phyloP scores from a whole-genome alignment of 192 early-diverging fungal genomes.

The Coemansia sp. region DNA sequence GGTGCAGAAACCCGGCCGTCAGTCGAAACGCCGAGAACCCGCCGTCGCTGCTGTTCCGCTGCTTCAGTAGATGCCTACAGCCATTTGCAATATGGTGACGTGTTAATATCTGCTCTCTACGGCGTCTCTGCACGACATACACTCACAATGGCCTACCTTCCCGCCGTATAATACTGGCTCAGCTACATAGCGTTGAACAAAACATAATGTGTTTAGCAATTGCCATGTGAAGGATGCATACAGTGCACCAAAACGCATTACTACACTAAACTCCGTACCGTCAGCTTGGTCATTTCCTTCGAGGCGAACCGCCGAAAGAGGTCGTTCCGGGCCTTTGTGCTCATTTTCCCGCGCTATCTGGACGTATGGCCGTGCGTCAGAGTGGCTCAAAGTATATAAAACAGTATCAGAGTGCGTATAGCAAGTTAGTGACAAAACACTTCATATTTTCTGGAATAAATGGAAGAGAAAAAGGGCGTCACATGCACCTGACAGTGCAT shows the following conservation, averaged over 20 bases:
- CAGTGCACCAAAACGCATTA: neutral
- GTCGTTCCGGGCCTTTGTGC: constrained; percentile 22
- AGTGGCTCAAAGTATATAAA: neutral
- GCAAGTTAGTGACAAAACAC: neutral
- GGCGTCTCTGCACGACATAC: too few species aligned
- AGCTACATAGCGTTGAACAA: constrained; percentile 27
- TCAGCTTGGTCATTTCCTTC: constrained; percentile 53
- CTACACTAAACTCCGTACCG: constrained; percentile 12
- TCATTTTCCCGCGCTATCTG: constrained; percentile 7
- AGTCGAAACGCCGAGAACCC: constrained; percentile 46
- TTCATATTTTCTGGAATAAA: neutral
- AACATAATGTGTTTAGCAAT: neutral
- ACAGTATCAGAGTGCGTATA: neutral
- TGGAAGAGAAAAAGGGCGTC: neutral
- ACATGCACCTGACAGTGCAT: neutral
- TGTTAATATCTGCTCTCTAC: neutral
- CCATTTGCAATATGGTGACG: neutral
- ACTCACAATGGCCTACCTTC: constrained; percentile 17
- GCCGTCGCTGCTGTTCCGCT: constrained; percentile 43
- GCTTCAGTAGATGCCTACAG: constrained; percentile 38
- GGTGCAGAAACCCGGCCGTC: constrained; percentile 58
- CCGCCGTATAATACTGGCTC: constrained; percentile 51
- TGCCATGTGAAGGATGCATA: neutral
- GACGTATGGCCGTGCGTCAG: neutral
- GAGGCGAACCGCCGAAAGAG: constrained; percentile 49